Base-by-base conservation (phyloP, 2,329 filamentous ascomycete genomes). In the Sporothrix globosa region DNA sequence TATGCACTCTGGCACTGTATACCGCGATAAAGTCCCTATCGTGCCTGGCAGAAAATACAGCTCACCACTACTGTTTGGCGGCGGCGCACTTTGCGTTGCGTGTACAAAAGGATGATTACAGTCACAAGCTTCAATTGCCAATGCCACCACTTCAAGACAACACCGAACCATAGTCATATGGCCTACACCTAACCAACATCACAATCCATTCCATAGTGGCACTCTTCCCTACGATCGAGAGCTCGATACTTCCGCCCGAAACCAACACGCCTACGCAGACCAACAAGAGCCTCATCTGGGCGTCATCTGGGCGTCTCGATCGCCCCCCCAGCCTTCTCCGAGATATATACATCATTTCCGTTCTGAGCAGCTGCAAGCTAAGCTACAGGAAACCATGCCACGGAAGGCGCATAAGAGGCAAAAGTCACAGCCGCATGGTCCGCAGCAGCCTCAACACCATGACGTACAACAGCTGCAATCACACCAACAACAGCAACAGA, bases 401-500 rank as follows among this genome's bases (percentile, higher is more conserved):
- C 58, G 58, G 9, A 63, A 46, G 39, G 58, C 39, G 6, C 58
- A 34, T 50, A 65, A 17, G 44, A 65, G 44, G 10, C 61, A 65
- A 24, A 67, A 67, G 52, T 54, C 50, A 39, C 69, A 67, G 41
- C 50, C 58, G n/a, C 61, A 70, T 44, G 53, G 61, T 46, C 10
- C 41, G 27, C 53, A 46, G 63, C 34, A 53, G 53, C 4, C 44
- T 11, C 63, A 27, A 24, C 50, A 41, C 30, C 41, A 54, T 9
- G 24, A 52, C 41, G 7, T 10, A n/a, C 63, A 70, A 24, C 46
- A 54, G 13, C 50, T 17, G 19, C 60, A 54, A 54, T 48, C 24
- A 53, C 27, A 67, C 11, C 63, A 44, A 6, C 48, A 54, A 27
- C 68, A 30, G n/a, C 52, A 61, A 52, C 56, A 39, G 80, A 82